Conservation (phyloP, 73 alveolate species). For the Uronychia setigera region DNA sequence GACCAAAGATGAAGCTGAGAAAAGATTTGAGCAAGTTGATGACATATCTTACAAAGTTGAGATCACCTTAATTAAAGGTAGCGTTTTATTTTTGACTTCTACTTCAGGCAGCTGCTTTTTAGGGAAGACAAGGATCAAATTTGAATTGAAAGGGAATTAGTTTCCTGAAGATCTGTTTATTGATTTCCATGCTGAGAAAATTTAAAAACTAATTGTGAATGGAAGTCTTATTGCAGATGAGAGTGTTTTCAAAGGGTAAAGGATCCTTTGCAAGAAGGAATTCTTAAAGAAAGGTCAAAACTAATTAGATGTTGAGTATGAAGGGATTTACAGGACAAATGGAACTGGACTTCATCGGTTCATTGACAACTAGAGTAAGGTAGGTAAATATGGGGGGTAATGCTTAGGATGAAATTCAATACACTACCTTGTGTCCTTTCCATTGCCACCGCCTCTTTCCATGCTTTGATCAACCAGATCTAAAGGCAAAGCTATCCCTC, state of each 20-base stretch:
- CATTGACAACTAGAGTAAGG: constrained; percentile 89
- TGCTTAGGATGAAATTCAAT: constrained; percentile 72
- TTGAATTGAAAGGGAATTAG: constrained; percentile 15
- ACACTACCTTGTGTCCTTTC: constrained; percentile 93
- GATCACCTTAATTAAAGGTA: constrained; percentile 29
- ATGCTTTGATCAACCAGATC: constrained; percentile 94
- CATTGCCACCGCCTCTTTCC: constrained; percentile 95
- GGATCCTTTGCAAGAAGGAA: constrained; percentile 13
- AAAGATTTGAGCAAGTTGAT: constrained; percentile 3
- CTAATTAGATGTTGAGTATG: constrained; percentile 43
- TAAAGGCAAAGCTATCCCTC: constrained; percentile 79
- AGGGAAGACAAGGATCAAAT: constrained; percentile 28
- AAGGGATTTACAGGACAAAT: constrained; percentile 67
- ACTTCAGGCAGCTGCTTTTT: constrained; percentile 28
- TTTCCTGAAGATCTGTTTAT: constrained; percentile 38
- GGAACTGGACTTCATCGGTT: constrained; percentile 95
- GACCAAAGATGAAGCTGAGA: constrained; percentile 12
- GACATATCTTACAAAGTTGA: constrained; percentile 18
- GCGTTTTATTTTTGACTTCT: constrained; percentile 37
- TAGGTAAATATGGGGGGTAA: constrained; percentile 86
- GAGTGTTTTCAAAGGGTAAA: constrained; percentile 21
- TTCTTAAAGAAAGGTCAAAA: constrained; percentile 2
- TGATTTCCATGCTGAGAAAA: constrained; percentile 53
- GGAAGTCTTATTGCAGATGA: background rate
- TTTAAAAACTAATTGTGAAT: constrained; percentile 4